Conservation (phyloP, 2,329 filamentous ascomycete genomes). For the Colletotrichum cereale region DNA sequence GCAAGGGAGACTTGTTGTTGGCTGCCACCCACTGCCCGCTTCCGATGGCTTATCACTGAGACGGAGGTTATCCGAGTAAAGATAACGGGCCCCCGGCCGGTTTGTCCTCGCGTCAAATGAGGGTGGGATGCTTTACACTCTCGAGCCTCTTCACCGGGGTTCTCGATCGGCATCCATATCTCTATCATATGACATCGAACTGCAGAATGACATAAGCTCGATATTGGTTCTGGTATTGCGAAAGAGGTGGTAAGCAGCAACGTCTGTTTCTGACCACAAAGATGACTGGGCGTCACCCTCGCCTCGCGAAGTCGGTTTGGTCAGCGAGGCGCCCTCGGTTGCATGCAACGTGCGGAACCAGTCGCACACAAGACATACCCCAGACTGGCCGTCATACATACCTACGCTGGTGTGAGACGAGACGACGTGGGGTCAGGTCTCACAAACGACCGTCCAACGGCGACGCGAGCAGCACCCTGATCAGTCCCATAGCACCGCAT, state of each 20-base stretch:
- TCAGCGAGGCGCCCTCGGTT: not conserved
- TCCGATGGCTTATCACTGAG: constrained; percentile 8
- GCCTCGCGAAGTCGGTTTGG: not conserved
- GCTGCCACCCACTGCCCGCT: constrained; percentile 7
- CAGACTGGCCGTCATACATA: not conserved
- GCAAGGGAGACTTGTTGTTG: constrained; percentile 6
- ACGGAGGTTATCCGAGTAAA: constrained; percentile 32
- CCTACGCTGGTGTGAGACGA: not conserved
- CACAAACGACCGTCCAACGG: not conserved
- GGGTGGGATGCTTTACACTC: not conserved
- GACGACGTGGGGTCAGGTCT: not conserved
- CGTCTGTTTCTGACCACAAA: not conserved
- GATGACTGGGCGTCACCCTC: not conserved
- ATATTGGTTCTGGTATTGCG: not conserved
- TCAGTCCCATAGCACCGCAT: not conserved
- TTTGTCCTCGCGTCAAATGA: too few species aligned
- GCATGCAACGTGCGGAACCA: not conserved
- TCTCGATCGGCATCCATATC: not conserved
- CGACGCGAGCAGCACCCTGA: not conserved
- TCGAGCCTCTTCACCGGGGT: not conserved
- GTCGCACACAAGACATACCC: not conserved
- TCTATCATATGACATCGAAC: constrained; percentile 2
- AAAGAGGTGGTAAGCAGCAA: constrained; percentile 22
- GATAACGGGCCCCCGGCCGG: not conserved
- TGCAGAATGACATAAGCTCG: constrained; percentile 18